phyloP scores from a whole-genome alignment of 2,329 filamentous ascomycete genomes.

The Hypoxylon sp. region DNA sequence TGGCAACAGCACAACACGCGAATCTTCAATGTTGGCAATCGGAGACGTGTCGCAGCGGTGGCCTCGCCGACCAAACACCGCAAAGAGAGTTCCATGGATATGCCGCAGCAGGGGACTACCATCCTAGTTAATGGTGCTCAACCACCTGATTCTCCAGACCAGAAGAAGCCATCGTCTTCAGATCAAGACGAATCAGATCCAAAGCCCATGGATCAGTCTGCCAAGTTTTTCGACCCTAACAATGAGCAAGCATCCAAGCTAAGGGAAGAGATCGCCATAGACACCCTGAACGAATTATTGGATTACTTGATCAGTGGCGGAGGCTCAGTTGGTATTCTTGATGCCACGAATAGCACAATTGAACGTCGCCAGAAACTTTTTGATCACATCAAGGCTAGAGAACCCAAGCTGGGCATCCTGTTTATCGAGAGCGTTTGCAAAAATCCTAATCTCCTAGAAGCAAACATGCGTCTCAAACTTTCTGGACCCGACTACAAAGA shows the following conservation, averaged over 20 bases:
- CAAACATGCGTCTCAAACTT: slow-evolving; percentile 97
- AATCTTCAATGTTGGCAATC: slow-evolving; percentile 98
- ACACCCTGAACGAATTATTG: slow-evolving; percentile 91
- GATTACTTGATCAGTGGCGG: slow-evolving; percentile 87
- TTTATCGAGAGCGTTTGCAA: slow-evolving; percentile 97
- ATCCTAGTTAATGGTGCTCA: slow-evolving; percentile 71
- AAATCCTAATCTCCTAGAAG: slow-evolving; percentile 86
- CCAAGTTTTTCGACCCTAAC: slow-evolving; percentile 92
- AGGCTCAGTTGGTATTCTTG: slow-evolving; percentile 93
- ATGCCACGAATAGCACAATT: slow-evolving; percentile 97
- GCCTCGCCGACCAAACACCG: slow-evolving; percentile 55
- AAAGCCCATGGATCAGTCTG: slow-evolving; percentile 83
- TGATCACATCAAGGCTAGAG: slow-evolving; percentile 83
- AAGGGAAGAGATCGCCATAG: slow-evolving; percentile 91
- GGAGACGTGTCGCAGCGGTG: slow-evolving; percentile 81
- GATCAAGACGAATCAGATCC: slow-evolving; percentile 56
- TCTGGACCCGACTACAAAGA: slow-evolving; percentile 96
- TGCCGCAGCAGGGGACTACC: slow-evolving; percentile 67
- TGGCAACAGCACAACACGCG: slow-evolving; percentile 97
- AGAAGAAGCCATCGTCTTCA: slow-evolving; percentile 55
- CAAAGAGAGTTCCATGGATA: slow-evolving; percentile 57
- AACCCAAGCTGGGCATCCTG: slow-evolving; percentile 89
- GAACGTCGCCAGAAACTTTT: slow-evolving; percentile 87
- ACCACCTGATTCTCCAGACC: slow-evolving; percentile 51
- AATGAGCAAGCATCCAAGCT: slow-evolving; percentile 87